Evolutionary conservation across 345 rosid genomes (phyloP).

Genomic region (Hypericum perforatum): DNA sequence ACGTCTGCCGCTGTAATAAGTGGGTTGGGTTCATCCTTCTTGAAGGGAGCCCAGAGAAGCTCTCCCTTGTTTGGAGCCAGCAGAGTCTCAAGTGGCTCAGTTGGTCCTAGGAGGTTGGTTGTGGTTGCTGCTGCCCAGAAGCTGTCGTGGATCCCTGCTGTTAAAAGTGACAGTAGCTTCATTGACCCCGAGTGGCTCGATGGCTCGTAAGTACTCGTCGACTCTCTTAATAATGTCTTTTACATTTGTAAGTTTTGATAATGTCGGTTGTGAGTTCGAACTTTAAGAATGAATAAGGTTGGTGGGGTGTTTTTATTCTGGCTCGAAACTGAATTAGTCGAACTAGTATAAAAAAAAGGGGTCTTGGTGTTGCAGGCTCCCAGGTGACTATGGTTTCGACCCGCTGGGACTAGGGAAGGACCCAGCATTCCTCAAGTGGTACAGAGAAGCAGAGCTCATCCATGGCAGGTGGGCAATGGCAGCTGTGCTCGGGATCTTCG

Average conservation of each 20-base stretch:
- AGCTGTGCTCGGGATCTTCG: conserved; percentile 80
- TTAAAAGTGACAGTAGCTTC: conserved; percentile 80
- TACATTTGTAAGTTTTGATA: background rate
- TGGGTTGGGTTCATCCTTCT: conserved; percentile 74
- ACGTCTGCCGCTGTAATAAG: conserved; percentile 64
- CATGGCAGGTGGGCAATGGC: conserved; percentile 98
- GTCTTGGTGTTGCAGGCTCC: conserved; percentile 87
- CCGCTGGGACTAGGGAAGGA: conserved; percentile 95
- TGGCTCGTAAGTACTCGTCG: conserved; percentile 75
- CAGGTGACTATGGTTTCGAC: conserved; percentile 91
- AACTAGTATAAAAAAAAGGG: no score
- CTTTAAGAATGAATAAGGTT: no score
- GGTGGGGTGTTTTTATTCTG: no score
- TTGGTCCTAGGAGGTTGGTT: conserved; percentile 29
- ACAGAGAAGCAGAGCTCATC: conserved; percentile 94
- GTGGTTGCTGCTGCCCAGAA: conserved; percentile 57
- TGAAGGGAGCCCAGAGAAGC: conserved; percentile 42
- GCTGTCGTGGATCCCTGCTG: conserved; percentile 81
- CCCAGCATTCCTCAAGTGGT: conserved; percentile 96
- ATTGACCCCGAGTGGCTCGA: conserved; percentile 96
- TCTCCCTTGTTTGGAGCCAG: conserved; percentile 19
- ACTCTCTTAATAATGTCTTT: background rate
- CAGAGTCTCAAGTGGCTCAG: conserved; percentile 13
- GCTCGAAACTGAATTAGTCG: no score
- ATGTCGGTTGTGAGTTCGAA: no score